Evolutionary conservation across 2,329 filamentous ascomycete genomes (phyloP).

Genomic region (Epichloe uncinata): DNA sequence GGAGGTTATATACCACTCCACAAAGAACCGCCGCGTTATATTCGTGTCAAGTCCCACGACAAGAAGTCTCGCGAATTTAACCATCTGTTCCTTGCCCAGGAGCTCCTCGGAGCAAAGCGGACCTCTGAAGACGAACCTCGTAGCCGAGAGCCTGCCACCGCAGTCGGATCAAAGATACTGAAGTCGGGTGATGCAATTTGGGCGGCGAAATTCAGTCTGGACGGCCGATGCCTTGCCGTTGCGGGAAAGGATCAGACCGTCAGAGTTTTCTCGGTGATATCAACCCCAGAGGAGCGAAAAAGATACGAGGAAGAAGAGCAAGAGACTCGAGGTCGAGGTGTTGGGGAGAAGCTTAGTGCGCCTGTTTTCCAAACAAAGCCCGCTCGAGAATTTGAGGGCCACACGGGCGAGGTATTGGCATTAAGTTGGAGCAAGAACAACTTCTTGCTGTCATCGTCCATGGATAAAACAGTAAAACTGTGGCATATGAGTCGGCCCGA

Average conservation of each 20-base stretch:
- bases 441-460: conserved; percentile 86
- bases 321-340: conserved; percentile 12
- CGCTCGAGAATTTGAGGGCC: conserved; percentile 66
- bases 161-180: conserved; percentile 27
- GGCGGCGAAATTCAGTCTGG: conserved; percentile 85
- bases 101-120: conserved; percentile 53
- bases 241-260: conserved; percentile 80
- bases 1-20: conserved; percentile 72
- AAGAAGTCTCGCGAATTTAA: conserved; percentile 81
- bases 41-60: conserved; percentile 68
- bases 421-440: conserved; percentile 99
- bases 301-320: conserved; percentile 53
- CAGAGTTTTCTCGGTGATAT: conserved; percentile 78
- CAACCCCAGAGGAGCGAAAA: conserved; percentile 65
- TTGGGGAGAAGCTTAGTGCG: conserved; percentile 58
- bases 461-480: conserved; percentile 92
- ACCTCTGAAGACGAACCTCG: conserved; percentile 16
- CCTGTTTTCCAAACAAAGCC: conserved; percentile 80
- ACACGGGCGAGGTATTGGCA: conserved; percentile 76
- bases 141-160: conserved; percentile 20
- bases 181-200: conserved; percentile 60
- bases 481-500: conserved; percentile 83
- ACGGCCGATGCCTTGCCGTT: conserved; percentile 84
- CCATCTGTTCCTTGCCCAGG: conserved; percentile 81
- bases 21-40: conserved; percentile 82